Percentiles rank a stretch among this genome's conserved stretches.
Conservation (phyloP, 169 alveolate species). For the Cryptosporidium meleagridis region DNA sequence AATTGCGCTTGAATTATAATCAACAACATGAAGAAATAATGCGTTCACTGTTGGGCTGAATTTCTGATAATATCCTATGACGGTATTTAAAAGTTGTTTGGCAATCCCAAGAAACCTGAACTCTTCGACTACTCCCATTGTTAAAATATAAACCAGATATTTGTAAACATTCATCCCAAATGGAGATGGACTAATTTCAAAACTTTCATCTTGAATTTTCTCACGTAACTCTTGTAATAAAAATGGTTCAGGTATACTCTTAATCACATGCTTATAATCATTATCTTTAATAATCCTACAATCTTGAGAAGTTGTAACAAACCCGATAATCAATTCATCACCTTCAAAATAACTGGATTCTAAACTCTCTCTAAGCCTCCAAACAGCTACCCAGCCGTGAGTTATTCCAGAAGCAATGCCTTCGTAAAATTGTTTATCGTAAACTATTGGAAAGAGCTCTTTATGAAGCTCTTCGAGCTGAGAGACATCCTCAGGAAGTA, state of each 20-base stretch:
- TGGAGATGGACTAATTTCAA: neutral
- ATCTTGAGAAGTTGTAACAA: constrained; percentile 65
- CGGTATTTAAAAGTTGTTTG: constrained; percentile 36
- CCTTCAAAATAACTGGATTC: neutral
- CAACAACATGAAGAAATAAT: constrained; percentile 63
- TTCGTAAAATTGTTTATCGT: constrained; percentile 60
- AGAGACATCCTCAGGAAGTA: neutral
- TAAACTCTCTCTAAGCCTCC: constrained; percentile 20
- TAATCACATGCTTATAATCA: constrained; percentile 57
- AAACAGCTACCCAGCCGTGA: constrained; percentile 71
- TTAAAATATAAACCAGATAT: constrained; percentile 54
- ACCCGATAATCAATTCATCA: constrained; percentile 36
- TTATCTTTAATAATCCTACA: constrained; percentile 51
- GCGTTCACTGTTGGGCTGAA: constrained; percentile 46
- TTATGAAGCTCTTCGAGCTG: constrained; percentile 57
- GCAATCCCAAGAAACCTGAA: constrained; percentile 72
- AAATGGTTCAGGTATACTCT: constrained; percentile 25
- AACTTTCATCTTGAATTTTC: constrained; percentile 30
- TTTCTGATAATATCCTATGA: constrained; percentile 46
- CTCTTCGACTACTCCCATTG: constrained; percentile 70
- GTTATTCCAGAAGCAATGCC: constrained; percentile 53
- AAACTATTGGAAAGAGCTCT: constrained; percentile 60
- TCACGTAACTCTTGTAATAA: constrained; percentile 9
- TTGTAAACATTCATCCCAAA: constrained; percentile 13
- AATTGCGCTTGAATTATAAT: constrained; percentile 55